Evolutionary conservation across 495 filamentous ascomycete species (phyloP), one percentile per base, ranked within the genome.

Genomic region (Pseudevernia furfuracea): DNA sequence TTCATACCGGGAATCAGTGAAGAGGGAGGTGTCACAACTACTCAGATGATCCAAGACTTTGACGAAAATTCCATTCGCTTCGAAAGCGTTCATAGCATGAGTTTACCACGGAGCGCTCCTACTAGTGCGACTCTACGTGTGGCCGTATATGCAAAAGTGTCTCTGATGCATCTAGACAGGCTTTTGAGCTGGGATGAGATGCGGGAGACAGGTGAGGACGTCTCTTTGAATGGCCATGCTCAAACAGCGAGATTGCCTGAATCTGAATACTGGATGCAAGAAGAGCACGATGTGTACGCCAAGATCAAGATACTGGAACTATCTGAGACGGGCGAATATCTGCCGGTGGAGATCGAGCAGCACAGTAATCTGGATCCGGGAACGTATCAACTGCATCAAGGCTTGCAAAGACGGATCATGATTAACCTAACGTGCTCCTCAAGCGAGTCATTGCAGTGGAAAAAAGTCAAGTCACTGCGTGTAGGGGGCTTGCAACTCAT

Each of bases 151-250:
- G 92, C 95, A 36, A 88, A 87, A 68, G 90, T 96, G 58, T 93
- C 89, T 21, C 77, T 86, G 1, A 96, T 97, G 88, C 94, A 99
- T 73, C 82, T 99, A 9, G 94, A 99, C 71, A 97, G 96, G 75
- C 81, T 99, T 43, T 83, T 99, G 7, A 97, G 95, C 74, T 99
- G 94, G 94, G 94, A 99, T 74, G 95, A 96, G 71, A 96, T 99
- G 85, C 84, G 91, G 55, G 93, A 97, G 70, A 77, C 76, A 39
- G 73, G 74, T 10, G 79, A 78, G 37, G 52, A 32, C 34, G 64
- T 69, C 12, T 65, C 70, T 7, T 81, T 85, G 15, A 78, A 79
- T n/a, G 72, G 67, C 23, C 80, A 84, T 65, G 85, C 87, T 69
- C 79, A 81, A 70, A 79, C 79, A 43, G 84, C 92, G 10, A 81